Conservation (phyloP, 257 asterid genomes). For the Parsonsia alboflavescens region DNA sequence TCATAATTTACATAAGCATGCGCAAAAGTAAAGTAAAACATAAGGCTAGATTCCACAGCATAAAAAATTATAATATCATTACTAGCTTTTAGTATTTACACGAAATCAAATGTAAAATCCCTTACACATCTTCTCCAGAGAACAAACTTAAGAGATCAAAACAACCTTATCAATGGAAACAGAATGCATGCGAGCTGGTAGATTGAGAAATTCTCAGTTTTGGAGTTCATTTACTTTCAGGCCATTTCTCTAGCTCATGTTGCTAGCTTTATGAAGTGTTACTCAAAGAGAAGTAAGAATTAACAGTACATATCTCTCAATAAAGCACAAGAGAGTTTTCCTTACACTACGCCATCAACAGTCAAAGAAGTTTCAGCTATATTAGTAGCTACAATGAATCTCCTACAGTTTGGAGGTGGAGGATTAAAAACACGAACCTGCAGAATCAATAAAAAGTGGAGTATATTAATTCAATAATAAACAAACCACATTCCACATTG, state of each 20-base stretch:
- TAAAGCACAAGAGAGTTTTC: background rate
- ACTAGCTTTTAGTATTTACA: background rate
- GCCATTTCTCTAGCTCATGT: background rate
- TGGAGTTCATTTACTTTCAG: background rate
- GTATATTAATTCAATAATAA: background rate
- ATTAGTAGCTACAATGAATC: conserved; percentile 89
- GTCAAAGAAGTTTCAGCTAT: conserved; percentile 99
- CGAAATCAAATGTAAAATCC: background rate
- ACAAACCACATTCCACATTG: background rate
- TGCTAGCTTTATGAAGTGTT: background rate
- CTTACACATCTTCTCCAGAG: background rate
- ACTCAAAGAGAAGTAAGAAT: background rate
- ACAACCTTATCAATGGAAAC: background rate
- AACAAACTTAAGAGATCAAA: background rate
- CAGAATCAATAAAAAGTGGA: conserved; percentile 25
- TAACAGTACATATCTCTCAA: background rate
- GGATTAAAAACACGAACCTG: conserved; percentile 91
- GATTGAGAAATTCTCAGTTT: background rate
- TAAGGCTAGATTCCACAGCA: background rate
- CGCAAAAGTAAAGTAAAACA: too few species aligned
- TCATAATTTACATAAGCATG: background rate
- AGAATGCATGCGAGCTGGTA: background rate
- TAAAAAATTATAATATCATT: background rate
- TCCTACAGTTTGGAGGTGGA: conserved; percentile 84
- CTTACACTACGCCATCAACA: conserved; percentile 99